Base-by-base conservation (phyloP, 257 asterid genomes). In the Solanum pennellii region DNA sequence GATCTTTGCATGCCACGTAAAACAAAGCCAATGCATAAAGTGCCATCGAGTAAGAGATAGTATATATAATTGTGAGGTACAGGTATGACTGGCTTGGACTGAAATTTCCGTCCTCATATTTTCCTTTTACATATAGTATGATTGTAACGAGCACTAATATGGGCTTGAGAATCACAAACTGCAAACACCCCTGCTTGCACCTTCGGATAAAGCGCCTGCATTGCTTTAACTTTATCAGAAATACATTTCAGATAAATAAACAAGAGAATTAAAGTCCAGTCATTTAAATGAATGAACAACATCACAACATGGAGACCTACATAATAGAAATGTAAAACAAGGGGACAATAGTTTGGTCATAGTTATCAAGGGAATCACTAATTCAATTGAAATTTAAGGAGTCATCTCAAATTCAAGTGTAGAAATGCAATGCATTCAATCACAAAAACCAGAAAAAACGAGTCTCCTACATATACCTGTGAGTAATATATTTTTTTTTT, bases 181-280 rank as follows among this genome's bases (percentile, higher is more conserved):
- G 99, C 94, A 97, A 89, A 91, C 99, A 95, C 44, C 99, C 99
- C 90, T 97, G 99, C 90, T 97, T 97, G 92, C 99, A 97, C 88
- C 98, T 93, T 91, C 99, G 93, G 88, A 97, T 96, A 90, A 97
- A 97, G 91, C 97, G 99, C 93, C 99, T 96, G 98, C 94, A 92
- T 65, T 52, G 39, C 75, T 42, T 87, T n/a, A 85, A 83, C 82
- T 52, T 29, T 45, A 82, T 75, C 42, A 76, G 44, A 83, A 23
- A 49, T 39, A 31, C 25, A 79, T 66, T 23, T 47, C 31, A 23
- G 27, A 68, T 13, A 31, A 25, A 72, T 15, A 25, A 56, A 45
- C 15, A 45, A 31, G 39, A 21, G 21, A 49, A 33, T 33, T 29
- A 3, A 83, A 73, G 9, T 60, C 33, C 56, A 74, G 21, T 47